These are phyloP conservation scores for Cutaneotrichosporon mucoides DNA, from an alignment of 1,284 basidiomycete species.

Conservation along the genomic window DNA sequence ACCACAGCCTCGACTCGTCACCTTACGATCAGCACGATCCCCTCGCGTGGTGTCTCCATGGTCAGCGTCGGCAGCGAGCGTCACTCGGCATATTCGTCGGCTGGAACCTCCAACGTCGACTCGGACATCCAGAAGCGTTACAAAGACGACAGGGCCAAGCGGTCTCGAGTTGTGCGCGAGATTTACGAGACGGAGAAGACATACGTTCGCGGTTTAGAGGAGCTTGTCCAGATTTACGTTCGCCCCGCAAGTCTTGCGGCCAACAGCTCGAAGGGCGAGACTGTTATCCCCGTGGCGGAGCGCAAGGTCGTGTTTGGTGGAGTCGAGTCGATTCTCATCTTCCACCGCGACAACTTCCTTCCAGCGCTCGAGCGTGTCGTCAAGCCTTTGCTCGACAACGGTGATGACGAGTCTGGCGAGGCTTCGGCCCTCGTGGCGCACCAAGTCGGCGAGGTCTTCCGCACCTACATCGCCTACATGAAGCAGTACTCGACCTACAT, in stretches of 20 bases:
- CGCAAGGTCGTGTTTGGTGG: constrained; percentile 90
- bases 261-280: constrained; percentile 64
- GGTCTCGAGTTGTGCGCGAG: constrained; percentile 72
- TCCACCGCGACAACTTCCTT: constrained; percentile 87
- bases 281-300: constrained; percentile 62
- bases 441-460: constrained; percentile 81
- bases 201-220: constrained; percentile 87
- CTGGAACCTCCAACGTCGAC: constrained; percentile 52
- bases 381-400: constrained; percentile 60
- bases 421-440: constrained; percentile 71
- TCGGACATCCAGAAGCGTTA: constrained; percentile 58
- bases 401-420: constrained; percentile 65
- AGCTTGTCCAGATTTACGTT: constrained; percentile 93
- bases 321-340: constrained; percentile 81
- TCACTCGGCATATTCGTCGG: constrained; percentile 9
- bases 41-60: constrained; percentile 23
- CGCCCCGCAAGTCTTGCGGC: constrained; percentile 67
- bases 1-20: not conserved
- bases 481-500: constrained; percentile 96
- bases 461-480: constrained; percentile 91
- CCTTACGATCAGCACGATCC: constrained; percentile 1
- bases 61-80: constrained; percentile 24
- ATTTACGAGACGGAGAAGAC: constrained; percentile 93
- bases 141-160: constrained; percentile 79
- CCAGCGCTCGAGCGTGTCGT: constrained; percentile 78